Evolutionary conservation across 768 basidiomycete genomes (phyloP), one percentile per base, ranked within the genome.

Genomic region (Boletus barrowsii): DNA sequence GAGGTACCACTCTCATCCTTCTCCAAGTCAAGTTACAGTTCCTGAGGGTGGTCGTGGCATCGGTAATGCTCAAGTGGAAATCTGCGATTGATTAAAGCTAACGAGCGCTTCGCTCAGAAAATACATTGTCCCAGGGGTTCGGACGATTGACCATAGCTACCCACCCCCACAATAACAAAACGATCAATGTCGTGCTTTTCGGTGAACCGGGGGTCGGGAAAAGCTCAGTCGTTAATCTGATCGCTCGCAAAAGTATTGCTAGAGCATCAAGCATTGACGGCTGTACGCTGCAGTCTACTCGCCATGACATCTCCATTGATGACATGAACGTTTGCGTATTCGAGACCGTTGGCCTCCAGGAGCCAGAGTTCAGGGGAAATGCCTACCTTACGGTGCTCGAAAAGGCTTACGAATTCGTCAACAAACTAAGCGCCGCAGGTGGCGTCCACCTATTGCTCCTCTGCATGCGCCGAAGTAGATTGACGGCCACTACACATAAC

Each of bases 391-490:
- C 26, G 3, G 53, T 47, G 10, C 42, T 48, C 39, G 57, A 51
- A 36, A 57, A 59, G 5, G 58, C 65, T 11, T 57, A 58, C 47
- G 3, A 17, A 3, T 65, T 77, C 26, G 57, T 78, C 41, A 36
- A 44, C 24, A 54, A 40, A 5, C 59, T 75, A n/a, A 22, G 44
- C 3, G 18, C 18, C 0, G 26, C 36, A 8, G 70, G 62, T 11
- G 75, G 75, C 17, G 56, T 76, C 18, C 69, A 62, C 51, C 72
- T 76, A 14, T 68, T 78, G 8, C 58, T 76, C 1, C 75, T 67
- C 48, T 68, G 68, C 54, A 65, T 76, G 62, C 68, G 69, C 2
- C 71, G 62, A 2, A 66, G 69, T 1, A 54, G 68, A 42, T 64
- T 76, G 53, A 70, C 58, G 18, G 58, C 64, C 15, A 55, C 63